Base-by-base conservation (phyloP, 768 basidiomycete genomes). In the Russula vinacea region DNA sequence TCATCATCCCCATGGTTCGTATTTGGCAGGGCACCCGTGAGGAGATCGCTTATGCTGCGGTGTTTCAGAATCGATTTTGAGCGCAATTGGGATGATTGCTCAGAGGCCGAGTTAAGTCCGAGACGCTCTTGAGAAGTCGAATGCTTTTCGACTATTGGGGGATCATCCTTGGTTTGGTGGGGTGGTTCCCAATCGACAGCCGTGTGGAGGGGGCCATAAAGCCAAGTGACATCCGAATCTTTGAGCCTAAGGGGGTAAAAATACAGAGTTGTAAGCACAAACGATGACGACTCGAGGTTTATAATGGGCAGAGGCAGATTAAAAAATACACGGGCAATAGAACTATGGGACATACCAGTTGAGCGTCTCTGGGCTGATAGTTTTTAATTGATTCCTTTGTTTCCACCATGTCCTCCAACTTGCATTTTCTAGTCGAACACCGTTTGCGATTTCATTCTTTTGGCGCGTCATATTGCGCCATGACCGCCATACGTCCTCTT, bases 381-480 rank as follows among this genome's bases (percentile, higher is more conserved):
- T 99, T 79, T 89, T 92, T 66, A 99, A 83, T 68, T 94, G 91
- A 71, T 97, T 97, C 67, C 96, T 81, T 83, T 98, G 95, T 78
- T 98, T 98, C 88, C 95, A 98, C 96, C 96, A 99, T 1, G 95
- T 98, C 47, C 96, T 80, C 96, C 96, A 99, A 65, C 90, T 92
- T 10, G 97, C 97, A 72, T 99, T 99, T 81, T 99, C 97, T 62
- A 99, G 84, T 55, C 96, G 81, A 54, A 89, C 81, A 53, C 96
- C 96, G 74, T 99, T 98, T 7, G 92, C 86, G 72, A 99, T 97
- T 77, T 94, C 96, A 74, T 96, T 90, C 84, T 98, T 99, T 81
- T 94, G 93, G 61, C 92, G 83, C 53, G 96, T 98, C 94, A 98
- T 98, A 73, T 87, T 92, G 68, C 95, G 83, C 96, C 96, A 99